phyloP scores from a whole-genome alignment of 176 grass and related monocot genomes.

The Phragmites australis region DNA sequence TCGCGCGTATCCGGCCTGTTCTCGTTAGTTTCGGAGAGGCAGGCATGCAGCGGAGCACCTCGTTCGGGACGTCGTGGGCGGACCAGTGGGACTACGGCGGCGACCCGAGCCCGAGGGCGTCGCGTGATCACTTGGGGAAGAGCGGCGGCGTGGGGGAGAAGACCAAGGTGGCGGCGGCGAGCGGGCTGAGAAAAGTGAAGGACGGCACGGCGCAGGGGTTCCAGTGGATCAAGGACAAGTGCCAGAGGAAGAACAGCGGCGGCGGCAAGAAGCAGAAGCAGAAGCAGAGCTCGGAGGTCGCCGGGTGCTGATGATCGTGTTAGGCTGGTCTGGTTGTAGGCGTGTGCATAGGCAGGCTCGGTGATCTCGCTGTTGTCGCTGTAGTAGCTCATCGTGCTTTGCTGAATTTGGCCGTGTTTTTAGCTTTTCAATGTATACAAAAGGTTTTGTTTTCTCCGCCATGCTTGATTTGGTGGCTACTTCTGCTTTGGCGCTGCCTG shows the following conservation, averaged over 20 bases:
- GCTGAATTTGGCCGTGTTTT: neutral
- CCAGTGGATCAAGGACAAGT: slow-evolving; percentile 91
- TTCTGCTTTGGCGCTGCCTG: neutral
- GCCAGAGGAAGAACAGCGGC: slow-evolving; percentile 40
- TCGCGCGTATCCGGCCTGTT: neutral
- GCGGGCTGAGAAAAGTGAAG: slow-evolving; percentile 80
- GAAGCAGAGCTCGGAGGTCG: slow-evolving; percentile 26
- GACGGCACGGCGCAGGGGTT: slow-evolving; percentile 60
- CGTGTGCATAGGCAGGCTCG: neutral
- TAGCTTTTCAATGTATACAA: neutral
- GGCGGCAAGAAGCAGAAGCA: slow-evolving; percentile 26
- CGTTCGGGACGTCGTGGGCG: slow-evolving; percentile 73
- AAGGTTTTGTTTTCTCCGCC: neutral
- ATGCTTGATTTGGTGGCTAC: neutral
- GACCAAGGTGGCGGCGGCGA: slow-evolving; percentile 59
- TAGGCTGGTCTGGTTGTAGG: neutral
- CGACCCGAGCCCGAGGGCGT: slow-evolving; percentile 32
- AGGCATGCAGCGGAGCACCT: slow-evolving; percentile 54
- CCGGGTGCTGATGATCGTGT: slow-evolving; percentile 28
- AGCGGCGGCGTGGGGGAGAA: slow-evolving; percentile 47
- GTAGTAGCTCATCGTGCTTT: neutral
- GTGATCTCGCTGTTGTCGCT: neutral
- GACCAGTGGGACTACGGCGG: slow-evolving; percentile 86
- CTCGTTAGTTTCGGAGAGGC: neutral
- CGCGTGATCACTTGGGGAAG: neutral